phyloP scores from a whole-genome alignment of 202 grass and related monocot species.

The Cymbopogon flexuosus region DNA sequence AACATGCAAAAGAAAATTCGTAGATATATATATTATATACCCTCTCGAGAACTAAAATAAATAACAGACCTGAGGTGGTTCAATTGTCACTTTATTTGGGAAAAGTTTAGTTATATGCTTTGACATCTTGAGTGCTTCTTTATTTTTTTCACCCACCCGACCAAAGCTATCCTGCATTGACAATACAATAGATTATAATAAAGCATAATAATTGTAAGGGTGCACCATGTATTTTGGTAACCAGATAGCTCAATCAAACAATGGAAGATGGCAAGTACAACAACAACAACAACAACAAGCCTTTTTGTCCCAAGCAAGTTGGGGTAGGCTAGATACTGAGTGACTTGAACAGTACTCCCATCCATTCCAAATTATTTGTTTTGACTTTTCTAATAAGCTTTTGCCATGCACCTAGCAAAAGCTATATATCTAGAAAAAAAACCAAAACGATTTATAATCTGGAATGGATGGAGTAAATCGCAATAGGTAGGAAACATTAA shows the following conservation, averaged over 20 bases:
- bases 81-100: constrained; percentile 86
- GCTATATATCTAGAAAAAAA: not conserved
- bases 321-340: too few relatives aligned
- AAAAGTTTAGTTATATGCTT: constrained; percentile 87
- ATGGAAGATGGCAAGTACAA: not conserved
- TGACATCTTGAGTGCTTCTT: constrained; percentile 66
- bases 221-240: not conserved
- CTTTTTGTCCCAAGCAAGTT: too few relatives aligned
- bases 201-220: not conserved
- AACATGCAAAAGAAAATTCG: constrained; percentile 11
- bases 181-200: constrained; percentile 12
- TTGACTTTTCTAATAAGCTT: not conserved
- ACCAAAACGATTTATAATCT: not conserved
- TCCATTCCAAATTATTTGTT: not conserved
- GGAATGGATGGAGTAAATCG: too few relatives aligned
- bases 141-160: constrained; percentile 72
- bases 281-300: too few relatives aligned
- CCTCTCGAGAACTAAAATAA: constrained; percentile 22
- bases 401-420: not conserved
- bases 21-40: not conserved
- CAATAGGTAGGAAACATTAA: too few relatives aligned
- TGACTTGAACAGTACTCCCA: not conserved
- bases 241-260: not conserved
- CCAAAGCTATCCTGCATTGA: constrained; percentile 72
- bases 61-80: constrained; percentile 61